These are phyloP conservation scores for Flaveria ramosissima DNA, from an alignment of 129 eudicot genomes.

Conservation along the genomic window DNA sequence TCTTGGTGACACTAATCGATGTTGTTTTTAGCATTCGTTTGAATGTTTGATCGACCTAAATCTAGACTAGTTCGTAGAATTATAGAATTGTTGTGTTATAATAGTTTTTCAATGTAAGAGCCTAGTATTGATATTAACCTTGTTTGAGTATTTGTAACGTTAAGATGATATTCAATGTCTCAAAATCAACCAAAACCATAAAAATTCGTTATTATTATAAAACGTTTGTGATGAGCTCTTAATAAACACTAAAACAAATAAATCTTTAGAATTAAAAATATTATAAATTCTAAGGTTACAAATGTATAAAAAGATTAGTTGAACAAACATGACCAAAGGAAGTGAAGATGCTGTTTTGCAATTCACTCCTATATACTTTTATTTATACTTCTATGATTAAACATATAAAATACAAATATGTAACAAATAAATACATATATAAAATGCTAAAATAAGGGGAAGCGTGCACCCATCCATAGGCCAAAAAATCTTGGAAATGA, in stretches of 20 bases:
- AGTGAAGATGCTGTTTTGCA: background rate
- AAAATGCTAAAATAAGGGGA: slow-evolving; percentile 20
- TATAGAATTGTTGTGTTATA: background rate
- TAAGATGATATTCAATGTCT: background rate
- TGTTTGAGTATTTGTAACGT: background rate
- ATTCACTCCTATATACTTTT: background rate
- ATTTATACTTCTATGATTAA: background rate
- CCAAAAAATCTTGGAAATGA: slow-evolving; percentile 29
- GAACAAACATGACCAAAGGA: background rate
- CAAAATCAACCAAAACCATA: background rate
- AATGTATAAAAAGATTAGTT: background rate
- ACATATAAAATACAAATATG: background rate
- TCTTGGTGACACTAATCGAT: slow-evolving; percentile 27
- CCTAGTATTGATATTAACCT: background rate
- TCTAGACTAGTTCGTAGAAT: background rate
- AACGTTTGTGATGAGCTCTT: background rate
- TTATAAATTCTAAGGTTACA: too few species aligned
- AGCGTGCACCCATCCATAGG: slow-evolving; percentile 39
- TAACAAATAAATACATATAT: background rate
- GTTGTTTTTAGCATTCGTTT: slow-evolving; percentile 24
- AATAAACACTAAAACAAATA: background rate
- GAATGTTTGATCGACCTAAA: slow-evolving; percentile 19
- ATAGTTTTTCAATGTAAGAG: background rate
- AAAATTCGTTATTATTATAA: background rate
- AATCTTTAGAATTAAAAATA: background rate